Base-by-base conservation (phyloP, 305 asterid genomes). In the Solanum hybrid region DNA sequence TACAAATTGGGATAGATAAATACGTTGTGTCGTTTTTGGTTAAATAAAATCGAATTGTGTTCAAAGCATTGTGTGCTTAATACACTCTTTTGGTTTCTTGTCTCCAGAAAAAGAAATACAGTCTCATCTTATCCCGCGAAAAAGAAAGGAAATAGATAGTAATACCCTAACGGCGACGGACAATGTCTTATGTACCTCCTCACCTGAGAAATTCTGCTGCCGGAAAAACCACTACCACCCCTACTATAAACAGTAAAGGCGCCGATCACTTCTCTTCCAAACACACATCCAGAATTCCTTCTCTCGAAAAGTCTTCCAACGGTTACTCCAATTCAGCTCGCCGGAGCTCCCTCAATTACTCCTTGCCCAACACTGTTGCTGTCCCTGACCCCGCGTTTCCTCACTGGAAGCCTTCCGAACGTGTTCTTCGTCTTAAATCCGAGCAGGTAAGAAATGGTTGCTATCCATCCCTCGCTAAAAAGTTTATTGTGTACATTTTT, bases 181-280 rank as follows among this genome's bases (percentile, higher is more conserved):
- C 96, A 89, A 96, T 96, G 98, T 95, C 98, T 92, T 96, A 96
- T 90, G 97, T 96, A 20, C 98, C 98, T 90, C 98, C 98, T 66
- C 98, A 96, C 94, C 96, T 96, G 88, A 92, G 98, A 90, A 94
- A 92, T 80, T 94, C 96, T 34, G 64, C 94, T 91, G 34, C 94
- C 91, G 89, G 92, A 87, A 78, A 90, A 82, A 86, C 95, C 89
- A 64, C 93, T 90, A 26, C 85, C 79, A 77, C 82, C 85, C 26
- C 90, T 89, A 6, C 92, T 51, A 46, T 89, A 32, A 85, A 38
- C 35, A 90, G 92, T 38, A 92, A 92, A 89, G 92, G 94, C 87
- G 66, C 88, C 92, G 92, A 91, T 90, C 91, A 90, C 89, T 90
- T 82, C 85, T 92, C 84, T 89, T 64, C 95, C 60, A 94, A 92